These are phyloP conservation scores for Lepidium sativum DNA, from an alignment of 345 rosid genomes.

Conservation along the genomic window DNA sequence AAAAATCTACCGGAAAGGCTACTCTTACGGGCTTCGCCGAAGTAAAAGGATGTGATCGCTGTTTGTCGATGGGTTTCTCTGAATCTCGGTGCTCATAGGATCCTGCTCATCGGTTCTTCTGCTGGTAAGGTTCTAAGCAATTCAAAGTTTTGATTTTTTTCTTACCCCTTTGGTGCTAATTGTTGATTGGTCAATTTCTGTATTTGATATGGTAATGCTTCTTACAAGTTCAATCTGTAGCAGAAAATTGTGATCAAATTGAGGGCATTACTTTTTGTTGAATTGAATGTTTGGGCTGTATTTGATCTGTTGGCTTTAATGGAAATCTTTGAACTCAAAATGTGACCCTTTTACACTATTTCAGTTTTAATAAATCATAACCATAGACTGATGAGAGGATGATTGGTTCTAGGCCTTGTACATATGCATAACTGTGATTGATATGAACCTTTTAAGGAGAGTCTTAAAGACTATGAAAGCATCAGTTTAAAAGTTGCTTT, in stretches of 20 bases:
- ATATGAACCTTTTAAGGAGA: background rate
- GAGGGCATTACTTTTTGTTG: background rate
- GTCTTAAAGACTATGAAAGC: too few species aligned
- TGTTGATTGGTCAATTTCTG: background rate
- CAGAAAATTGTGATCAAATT: background rate
- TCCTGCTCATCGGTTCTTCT: constrained; percentile 84
- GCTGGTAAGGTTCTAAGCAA: constrained; percentile 52
- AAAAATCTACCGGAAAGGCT: constrained; percentile 66
- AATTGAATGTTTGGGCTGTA: background rate
- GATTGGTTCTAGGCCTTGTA: background rate
- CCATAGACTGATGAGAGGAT: background rate
- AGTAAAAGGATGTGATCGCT: constrained; percentile 68
- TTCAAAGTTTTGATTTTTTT: background rate
- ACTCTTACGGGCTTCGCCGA: constrained; percentile 81
- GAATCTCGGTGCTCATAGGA: constrained; percentile 43
- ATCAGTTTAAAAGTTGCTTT: background rate
- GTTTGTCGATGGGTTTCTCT: constrained; percentile 71
- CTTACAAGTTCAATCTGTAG: background rate
- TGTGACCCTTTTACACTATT: background rate
- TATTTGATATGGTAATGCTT: background rate
- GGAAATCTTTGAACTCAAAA: background rate
- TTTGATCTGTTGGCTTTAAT: background rate
- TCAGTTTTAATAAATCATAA: background rate
- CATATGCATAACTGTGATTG: background rate
- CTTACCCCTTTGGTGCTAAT: background rate